These are phyloP conservation scores for Fraxinus quadrangulata DNA, from an alignment of 257 asterid species.

Conservation along the genomic window DNA sequence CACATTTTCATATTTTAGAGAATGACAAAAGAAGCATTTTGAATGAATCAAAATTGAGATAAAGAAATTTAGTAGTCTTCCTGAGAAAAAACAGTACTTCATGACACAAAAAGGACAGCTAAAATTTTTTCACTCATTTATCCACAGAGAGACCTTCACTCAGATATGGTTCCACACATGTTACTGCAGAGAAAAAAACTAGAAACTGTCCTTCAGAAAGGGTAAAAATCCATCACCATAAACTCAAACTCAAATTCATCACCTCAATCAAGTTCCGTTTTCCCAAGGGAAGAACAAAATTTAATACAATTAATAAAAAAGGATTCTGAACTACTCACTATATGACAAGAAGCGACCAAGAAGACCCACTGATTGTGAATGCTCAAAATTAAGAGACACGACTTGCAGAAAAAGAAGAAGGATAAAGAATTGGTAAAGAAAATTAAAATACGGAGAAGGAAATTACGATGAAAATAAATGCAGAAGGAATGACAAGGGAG, in stretches of 20 bases:
- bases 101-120: not conserved
- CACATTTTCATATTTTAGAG: conserved; percentile 20
- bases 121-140: not conserved
- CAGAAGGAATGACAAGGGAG: not conserved
- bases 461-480: not conserved
- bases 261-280: not conserved
- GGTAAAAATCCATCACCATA: not conserved
- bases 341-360: not conserved
- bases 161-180: not conserved
- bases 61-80: not conserved
- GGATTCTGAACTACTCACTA: not conserved
- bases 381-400: not conserved
- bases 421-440: not conserved
- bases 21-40: conserved; percentile 7
- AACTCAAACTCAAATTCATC: not conserved
- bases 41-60: not conserved
- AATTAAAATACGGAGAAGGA: not conserved
- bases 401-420: not conserved
- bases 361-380: not conserved
- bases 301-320: not conserved
- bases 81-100: not conserved
- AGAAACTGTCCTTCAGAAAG: not conserved
- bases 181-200: not conserved
- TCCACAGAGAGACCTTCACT: not conserved
- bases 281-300: not conserved